A percentile compares a stretch with the other conserved stretches of the same genome.
These are phyloP conservation scores for Gnomoniopsis smithogilvyi DNA, from an alignment of 2,329 filamentous ascomycete genomes.

Conservation along the genomic window DNA sequence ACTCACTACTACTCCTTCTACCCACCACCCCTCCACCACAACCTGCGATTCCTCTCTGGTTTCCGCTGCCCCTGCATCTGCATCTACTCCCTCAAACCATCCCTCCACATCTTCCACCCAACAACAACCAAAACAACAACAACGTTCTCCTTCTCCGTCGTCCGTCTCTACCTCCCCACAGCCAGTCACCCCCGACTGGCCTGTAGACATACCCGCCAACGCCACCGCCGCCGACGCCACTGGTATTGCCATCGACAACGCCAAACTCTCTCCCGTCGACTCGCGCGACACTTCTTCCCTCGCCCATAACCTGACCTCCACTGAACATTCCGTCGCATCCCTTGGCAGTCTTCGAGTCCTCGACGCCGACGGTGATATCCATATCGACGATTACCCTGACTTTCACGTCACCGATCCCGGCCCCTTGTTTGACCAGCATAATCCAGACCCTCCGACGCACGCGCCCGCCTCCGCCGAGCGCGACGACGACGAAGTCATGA, in stretches of 20 bases:
- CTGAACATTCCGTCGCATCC: too few relatives aligned
- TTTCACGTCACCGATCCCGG: conserved; percentile 21
- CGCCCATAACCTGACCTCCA: too few relatives aligned
- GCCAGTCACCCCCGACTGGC: conserved; percentile 40
- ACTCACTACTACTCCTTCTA: background rate
- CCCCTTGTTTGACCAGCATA: background rate
- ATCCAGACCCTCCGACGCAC: too few relatives aligned
- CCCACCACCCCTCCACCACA: conserved; percentile 19
- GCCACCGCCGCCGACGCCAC: conserved; percentile 23
- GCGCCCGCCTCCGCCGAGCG: too few relatives aligned
- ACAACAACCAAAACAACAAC: conserved; percentile 22
- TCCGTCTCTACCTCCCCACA: conserved; percentile 40
- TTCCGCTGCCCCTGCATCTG: conserved; percentile 30
- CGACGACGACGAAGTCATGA: conserved; percentile 47
- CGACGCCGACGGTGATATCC: conserved; percentile 23
- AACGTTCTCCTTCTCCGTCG: conserved; percentile 32
- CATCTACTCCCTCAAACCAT: conserved; percentile 19
- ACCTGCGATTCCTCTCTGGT: conserved; percentile 20
- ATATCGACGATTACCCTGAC: conserved; percentile 26
- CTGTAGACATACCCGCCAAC: conserved; percentile 20
- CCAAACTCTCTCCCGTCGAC: conserved; percentile 27
- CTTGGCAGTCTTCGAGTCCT: too few relatives aligned
- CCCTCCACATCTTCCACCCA: conserved; percentile 24
- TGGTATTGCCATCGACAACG: too few relatives aligned
- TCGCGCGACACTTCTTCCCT: conserved; percentile 20